Evolutionary conservation across 2,329 filamentous ascomycete species (phyloP).

Genomic region (Exophiala xenobiotica): DNA sequence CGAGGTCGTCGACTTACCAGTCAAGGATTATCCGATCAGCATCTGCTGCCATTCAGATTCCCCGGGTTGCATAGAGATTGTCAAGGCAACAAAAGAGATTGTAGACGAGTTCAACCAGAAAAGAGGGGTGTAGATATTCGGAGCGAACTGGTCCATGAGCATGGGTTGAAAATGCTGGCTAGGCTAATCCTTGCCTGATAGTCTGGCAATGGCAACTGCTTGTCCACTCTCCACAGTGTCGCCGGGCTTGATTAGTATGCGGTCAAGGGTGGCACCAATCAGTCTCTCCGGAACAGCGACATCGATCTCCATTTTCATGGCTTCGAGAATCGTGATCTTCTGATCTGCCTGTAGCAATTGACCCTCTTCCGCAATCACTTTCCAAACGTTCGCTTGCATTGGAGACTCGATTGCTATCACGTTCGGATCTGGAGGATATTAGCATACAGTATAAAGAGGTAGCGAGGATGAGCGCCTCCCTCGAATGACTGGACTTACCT

Average conservation of each 20-base stretch:
- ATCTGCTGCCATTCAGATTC: conserved; percentile 51
- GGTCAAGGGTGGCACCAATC: neutral
- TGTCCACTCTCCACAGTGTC: neutral
- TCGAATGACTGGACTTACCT: neutral
- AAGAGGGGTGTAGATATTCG: neutral
- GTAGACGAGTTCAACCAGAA: conserved; percentile 31
- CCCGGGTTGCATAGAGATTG: conserved; percentile 46
- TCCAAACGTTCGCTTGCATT: conserved; percentile 55
- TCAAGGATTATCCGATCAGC: conserved; percentile 43
- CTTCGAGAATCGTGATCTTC: conserved; percentile 45
- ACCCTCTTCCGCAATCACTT: conserved; percentile 45
- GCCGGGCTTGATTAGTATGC: neutral
- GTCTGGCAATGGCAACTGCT: neutral
- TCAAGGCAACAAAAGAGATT: conserved; percentile 40
- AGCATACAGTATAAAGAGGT: conserved; percentile 23
- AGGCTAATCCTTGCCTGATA: neutral
- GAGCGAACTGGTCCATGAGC: neutral
- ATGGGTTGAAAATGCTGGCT: neutral
- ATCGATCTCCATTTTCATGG: conserved; percentile 58
- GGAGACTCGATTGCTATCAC: conserved; percentile 40
- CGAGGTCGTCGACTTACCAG: conserved; percentile 33
- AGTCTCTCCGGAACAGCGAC: conserved; percentile 32
- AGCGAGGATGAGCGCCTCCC: conserved; percentile 6
- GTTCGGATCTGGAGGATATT: conserved; percentile 34
- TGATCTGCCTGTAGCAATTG: conserved; percentile 40